Evolutionary conservation across 805 yeast genomes (phyloP).

Genomic region (Phaffomyces opuntiae): DNA sequence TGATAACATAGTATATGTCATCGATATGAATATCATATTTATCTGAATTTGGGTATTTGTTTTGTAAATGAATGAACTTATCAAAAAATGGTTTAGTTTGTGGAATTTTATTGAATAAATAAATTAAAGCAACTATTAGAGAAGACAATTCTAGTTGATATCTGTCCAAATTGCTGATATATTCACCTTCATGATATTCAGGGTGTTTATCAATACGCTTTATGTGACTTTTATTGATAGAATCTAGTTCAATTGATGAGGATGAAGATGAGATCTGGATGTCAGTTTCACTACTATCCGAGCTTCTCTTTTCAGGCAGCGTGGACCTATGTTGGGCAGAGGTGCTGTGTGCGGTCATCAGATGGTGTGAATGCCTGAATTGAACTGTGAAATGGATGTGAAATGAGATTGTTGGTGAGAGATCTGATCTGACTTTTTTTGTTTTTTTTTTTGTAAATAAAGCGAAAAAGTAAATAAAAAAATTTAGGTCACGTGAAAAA

Average conservation of each 20-base stretch:
- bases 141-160: slow-evolving; percentile 25
- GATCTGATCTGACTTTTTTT: no score
- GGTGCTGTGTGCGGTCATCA: neutral
- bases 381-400: no score
- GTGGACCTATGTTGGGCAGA: neutral
- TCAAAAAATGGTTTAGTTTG: slow-evolving; percentile 22
- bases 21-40: slow-evolving; percentile 48
- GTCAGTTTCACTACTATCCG: slow-evolving; percentile 1
- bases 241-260: neutral
- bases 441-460: no score
- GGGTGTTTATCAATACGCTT: no score
- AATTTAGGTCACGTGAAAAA: neutral
- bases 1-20: slow-evolving; percentile 47
- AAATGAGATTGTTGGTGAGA: no score
- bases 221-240: no score
- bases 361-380: neutral
- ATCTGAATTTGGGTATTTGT: slow-evolving; percentile 23
- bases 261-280: neutral
- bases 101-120: slow-evolving; percentile 22
- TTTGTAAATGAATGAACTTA: slow-evolving; percentile 37
- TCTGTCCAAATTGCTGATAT: slow-evolving; percentile 17
- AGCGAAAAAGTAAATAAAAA: neutral
- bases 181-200: slow-evolving; percentile 5
- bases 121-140: slow-evolving; percentile 15
- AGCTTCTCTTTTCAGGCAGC: neutral